Evolutionary conservation across 2,329 filamentous ascomycete genomes (phyloP).

Genomic region (Dactylella cylindrospora): DNA sequence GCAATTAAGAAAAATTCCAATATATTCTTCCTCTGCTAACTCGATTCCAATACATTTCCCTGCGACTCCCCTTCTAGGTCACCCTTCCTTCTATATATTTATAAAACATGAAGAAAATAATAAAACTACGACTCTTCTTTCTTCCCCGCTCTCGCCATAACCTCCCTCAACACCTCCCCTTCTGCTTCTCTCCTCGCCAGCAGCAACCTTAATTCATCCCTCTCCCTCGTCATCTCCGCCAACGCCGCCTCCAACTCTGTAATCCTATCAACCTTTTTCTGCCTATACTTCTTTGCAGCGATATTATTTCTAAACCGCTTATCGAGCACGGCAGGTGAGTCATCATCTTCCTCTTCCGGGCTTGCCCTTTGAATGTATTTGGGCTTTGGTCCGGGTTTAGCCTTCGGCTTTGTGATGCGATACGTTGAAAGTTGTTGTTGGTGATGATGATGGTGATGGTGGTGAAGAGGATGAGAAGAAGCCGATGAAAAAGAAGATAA

Average conservation of each 20-base stretch:
- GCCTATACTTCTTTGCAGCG: conserved; percentile 39
- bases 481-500: conserved; percentile 2
- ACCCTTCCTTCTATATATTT: too few relatives aligned
- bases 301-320: conserved; percentile 39
- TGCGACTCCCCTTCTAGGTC: conserved; percentile 1
- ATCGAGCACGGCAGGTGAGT: conserved; percentile 30
- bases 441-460: too few relatives aligned
- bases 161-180: conserved; percentile 37
- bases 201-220: conserved; percentile 27
- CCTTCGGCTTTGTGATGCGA: conserved; percentile 27
- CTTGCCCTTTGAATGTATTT: conserved; percentile 14
- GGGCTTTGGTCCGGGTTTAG: conserved; percentile 37
- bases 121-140: conserved; percentile 1
- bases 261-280: conserved; percentile 41
- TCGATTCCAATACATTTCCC: conserved; percentile 3
- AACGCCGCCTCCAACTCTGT: conserved; percentile 26
- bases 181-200: conserved; percentile 37
- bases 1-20: conserved; percentile 10
- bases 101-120: too few relatives aligned
- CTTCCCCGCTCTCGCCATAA: conserved; percentile 35
- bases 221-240: conserved; percentile 31
- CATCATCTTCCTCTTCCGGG: conserved; percentile 8
- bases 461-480: conserved; percentile 7
- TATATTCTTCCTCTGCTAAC: conserved; percentile 1
- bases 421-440: too few relatives aligned